phyloP scores from a whole-genome alignment of 2,329 filamentous ascomycete species.

The Lojkania enalia region DNA sequence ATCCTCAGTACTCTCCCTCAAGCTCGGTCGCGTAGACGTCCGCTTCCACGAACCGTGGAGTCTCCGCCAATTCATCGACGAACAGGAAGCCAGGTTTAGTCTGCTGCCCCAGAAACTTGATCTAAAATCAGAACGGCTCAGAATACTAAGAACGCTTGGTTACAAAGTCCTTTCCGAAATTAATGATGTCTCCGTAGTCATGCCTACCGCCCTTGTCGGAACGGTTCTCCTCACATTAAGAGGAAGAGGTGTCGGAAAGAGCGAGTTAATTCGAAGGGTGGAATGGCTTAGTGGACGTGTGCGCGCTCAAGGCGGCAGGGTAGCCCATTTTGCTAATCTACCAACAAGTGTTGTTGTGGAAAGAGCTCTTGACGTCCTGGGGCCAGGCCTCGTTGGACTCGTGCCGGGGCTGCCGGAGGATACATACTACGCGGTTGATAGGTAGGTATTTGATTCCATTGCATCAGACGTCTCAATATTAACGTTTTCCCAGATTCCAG shows the following conservation, averaged over 20 bases:
- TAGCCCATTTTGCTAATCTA: constrained; percentile 86
- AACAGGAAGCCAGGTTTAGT: constrained; percentile 67
- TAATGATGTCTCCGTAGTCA: constrained; percentile 93
- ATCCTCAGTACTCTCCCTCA: constrained; percentile 84
- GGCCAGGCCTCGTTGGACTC: constrained; percentile 81
- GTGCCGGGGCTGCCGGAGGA: constrained; percentile 81
- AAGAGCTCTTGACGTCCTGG: constrained; percentile 86
- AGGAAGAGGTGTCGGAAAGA: constrained; percentile 86
- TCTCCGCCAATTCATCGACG: constrained; percentile 75
- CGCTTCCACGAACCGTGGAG: constrained; percentile 98
- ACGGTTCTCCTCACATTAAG: constrained; percentile 89
- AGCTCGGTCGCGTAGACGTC: constrained; percentile 89
- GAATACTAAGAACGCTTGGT: constrained; percentile 80
- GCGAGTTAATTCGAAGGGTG: constrained; percentile 81
- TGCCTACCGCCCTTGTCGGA: constrained; percentile 95
- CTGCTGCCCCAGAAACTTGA: constrained; percentile 40
- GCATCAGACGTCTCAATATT: constrained; percentile 3
- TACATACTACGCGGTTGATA: constrained; percentile 92
- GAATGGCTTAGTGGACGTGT: constrained; percentile 88
- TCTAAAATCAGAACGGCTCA: constrained; percentile 59
- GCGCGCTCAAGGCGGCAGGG: constrained; percentile 81
- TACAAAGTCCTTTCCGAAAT: constrained; percentile 94
- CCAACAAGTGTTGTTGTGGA: constrained; percentile 83
- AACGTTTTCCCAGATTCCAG: constrained; percentile 66
- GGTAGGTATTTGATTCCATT: constrained; percentile 41